A percentile compares a stretch with the other conserved stretches of the same genome.
These are phyloP conservation scores for Globomyces pollinis-pini DNA, from an alignment of 192 early-diverging fungal species.

Conservation along the genomic window DNA sequence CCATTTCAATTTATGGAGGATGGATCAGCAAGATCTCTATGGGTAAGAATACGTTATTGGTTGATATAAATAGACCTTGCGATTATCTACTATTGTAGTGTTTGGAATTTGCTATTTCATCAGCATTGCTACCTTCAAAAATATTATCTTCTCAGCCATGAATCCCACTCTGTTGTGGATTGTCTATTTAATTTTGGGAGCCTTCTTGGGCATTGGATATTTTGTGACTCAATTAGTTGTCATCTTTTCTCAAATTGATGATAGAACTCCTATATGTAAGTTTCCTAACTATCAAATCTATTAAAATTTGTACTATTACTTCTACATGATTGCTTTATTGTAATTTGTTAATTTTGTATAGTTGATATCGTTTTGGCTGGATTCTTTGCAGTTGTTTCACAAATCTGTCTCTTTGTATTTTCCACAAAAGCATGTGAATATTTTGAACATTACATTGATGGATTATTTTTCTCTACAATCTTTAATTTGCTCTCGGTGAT, in stretches of 20 bases:
- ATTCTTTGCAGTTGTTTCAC: conserved; percentile 79
- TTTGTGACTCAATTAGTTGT: conserved; percentile 84
- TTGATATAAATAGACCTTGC: conserved; percentile 83
- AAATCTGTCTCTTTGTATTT: conserved; percentile 74
- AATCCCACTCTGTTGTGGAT: conserved; percentile 73
- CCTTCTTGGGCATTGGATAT: conserved; percentile 77
- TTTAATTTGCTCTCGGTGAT: conserved; percentile 86
- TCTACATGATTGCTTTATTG: no score
- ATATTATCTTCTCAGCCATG: conserved; percentile 48
- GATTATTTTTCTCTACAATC: conserved; percentile 92
- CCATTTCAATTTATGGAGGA: conserved; percentile 97
- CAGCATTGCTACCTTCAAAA: conserved; percentile 74
- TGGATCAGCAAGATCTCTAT: conserved; percentile 86
- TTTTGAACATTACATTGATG: conserved; percentile 93
- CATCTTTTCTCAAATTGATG: conserved; percentile 93
- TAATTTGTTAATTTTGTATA: no score
- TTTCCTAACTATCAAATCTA: not conserved
- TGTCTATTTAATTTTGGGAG: conserved; percentile 81
- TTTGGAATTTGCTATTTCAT: conserved; percentile 72
- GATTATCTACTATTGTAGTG: conserved; percentile 74
- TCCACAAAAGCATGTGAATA: conserved; percentile 74
- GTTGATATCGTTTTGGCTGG: conserved; percentile 82
- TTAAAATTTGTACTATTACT: no score
- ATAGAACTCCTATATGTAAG: conserved; percentile 87
- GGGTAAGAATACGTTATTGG: conserved; percentile 52